phyloP scores from a whole-genome alignment of 192 early-diverging fungal genomes.

The Phlyctochytrium arcticum region DNA sequence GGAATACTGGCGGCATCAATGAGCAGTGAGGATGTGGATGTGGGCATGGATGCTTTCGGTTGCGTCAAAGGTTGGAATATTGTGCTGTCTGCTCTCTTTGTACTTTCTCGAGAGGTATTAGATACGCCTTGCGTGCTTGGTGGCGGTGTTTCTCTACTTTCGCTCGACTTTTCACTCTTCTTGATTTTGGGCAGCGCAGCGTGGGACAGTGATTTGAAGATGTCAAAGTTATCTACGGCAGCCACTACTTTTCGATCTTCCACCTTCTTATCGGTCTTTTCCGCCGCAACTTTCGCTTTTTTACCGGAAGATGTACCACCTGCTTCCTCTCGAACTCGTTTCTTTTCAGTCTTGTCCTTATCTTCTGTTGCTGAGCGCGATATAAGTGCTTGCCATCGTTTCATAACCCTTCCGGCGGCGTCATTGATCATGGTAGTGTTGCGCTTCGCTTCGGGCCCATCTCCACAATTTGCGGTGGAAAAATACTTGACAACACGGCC shows the following conservation, averaged over 20 bases:
- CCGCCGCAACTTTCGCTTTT: neutral
- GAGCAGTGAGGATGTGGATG: neutral
- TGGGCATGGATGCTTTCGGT: too few relatives aligned
- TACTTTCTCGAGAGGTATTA: too few relatives aligned
- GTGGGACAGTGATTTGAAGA: constrained; percentile 16
- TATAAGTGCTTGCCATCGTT: constrained; percentile 10
- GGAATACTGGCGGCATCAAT: constrained; percentile 2
- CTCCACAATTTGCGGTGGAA: neutral
- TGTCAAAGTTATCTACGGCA: constrained; percentile 7
- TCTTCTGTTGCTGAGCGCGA: neutral
- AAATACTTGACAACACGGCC: constrained; percentile 22
- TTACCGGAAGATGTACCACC: neutral
- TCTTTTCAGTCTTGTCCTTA: constrained; percentile 1
- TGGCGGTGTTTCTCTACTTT: too few relatives aligned
- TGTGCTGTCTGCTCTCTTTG: too few relatives aligned
- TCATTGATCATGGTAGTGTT: constrained; percentile 5
- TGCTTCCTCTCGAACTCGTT: constrained; percentile 7
- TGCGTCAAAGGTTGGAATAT: too few relatives aligned
- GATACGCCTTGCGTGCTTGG: too few relatives aligned
- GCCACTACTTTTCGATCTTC: neutral
- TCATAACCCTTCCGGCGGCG: constrained; percentile 10
- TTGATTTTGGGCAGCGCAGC: constrained; percentile 21
- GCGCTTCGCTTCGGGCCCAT: neutral
- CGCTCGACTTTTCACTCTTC: constrained; percentile 10
- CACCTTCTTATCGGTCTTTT: neutral